Evolutionary conservation across 169 alveolate genomes (phyloP), one percentile per base, ranked within the genome.

Genomic region (Perkinsus marinus): DNA sequence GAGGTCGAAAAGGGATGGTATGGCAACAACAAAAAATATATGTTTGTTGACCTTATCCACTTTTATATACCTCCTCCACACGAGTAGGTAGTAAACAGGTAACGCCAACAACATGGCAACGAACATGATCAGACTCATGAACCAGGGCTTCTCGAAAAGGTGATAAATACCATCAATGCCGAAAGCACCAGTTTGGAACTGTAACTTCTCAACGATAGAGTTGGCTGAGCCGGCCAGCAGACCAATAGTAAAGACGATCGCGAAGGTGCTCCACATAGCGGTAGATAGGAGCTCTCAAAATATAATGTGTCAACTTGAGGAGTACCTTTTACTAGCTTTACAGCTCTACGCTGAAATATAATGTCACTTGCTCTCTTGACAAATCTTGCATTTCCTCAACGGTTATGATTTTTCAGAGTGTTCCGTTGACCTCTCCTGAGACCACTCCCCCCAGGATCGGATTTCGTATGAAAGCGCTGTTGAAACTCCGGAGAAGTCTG

Each of bases 81-180:
- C 5, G 36, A 57, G 0, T 0, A 57, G 22, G 68, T 89, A 89
- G 43, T 89, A 89, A 68, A 89, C 91, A 37, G 91, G 91, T 37
- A 89, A 39, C 39, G 91, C 91, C 30, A 38, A 16, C 36, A 89
- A 17, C 38, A 39, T 39, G 46, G 91, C 91, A 30, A 89, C 68
- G 37, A 89, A 89, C 91, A 89, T 89, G 36, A 89, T 68, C 2
- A 38, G 36, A 3, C 68, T 39, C 68, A 89, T 39, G 46, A 89
- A 89, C 91, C 91, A 89, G 26, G 91, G 91, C 68, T 89, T 89
- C 91, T 89, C 47, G 46, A 39, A 89, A 5, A 39, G 91, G 26
- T 89, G 68, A 10, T 89, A 39, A 0, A 17, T 26, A 17, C 91
- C 91, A 38, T 89, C 91, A 22, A 36, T n/a, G 36, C 47, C 91